phyloP scores from a whole-genome alignment of 306 rosid species.

The Prunus mume region DNA sequence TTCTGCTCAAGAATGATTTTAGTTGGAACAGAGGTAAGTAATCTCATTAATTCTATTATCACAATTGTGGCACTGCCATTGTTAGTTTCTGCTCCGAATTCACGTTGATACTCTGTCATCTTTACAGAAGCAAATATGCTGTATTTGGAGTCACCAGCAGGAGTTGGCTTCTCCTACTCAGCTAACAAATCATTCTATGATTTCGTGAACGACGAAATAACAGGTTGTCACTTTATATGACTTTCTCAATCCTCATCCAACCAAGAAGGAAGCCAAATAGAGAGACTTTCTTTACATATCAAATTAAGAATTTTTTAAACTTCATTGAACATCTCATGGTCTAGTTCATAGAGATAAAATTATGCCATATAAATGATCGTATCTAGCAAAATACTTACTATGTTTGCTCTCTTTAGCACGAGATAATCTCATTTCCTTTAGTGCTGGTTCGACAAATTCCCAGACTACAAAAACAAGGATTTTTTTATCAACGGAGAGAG shows the following conservation, averaged over 20 bases:
- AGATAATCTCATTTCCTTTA: constrained; percentile 66
- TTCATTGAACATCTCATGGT: too few relatives aligned
- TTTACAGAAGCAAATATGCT: constrained; percentile 60
- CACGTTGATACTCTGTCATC: background rate
- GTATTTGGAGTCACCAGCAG: constrained; percentile 71
- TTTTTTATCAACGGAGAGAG: constrained; percentile 76
- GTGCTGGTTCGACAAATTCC: constrained; percentile 54
- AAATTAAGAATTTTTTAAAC: background rate
- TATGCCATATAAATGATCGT: background rate
- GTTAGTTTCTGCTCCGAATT: too few relatives aligned
- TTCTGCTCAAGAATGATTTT: constrained; percentile 46
- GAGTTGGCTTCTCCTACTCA: constrained; percentile 87
- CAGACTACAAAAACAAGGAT: constrained; percentile 45
- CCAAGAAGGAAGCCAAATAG: background rate
- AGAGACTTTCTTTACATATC: background rate
- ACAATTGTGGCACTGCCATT: too few relatives aligned
- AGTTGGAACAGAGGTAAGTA: constrained; percentile 67
- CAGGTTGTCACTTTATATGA: constrained; percentile 36
- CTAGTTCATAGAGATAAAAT: too few relatives aligned
- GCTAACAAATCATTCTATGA: constrained; percentile 48
- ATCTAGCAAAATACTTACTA: too few relatives aligned
- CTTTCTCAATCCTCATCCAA: background rate
- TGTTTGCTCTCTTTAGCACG: constrained; percentile 34
- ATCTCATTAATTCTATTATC: too few relatives aligned
- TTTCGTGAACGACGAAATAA: constrained; percentile 40